Percentiles rank a stretch among this genome's conserved stretches.
phyloP scores from a whole-genome alignment of 768 basidiomycete genomes.

The Rickenella mellea region DNA sequence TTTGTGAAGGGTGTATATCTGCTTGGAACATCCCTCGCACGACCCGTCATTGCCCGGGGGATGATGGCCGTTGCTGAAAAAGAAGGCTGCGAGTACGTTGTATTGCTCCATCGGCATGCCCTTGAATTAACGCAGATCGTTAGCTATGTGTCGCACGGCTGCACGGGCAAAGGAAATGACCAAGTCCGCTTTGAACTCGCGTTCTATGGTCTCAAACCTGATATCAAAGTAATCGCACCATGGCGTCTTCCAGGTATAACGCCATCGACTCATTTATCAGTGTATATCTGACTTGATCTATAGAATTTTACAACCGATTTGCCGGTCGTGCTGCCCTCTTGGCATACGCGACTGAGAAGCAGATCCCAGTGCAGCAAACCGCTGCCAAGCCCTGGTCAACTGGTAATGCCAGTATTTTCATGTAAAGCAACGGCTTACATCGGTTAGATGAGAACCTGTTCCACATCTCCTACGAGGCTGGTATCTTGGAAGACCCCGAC shows the following conservation, averaged over 20 bases:
- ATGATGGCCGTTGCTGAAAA: constrained; percentile 91
- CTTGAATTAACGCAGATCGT: neutral
- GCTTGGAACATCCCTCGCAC: constrained; percentile 93
- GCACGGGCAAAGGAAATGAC: constrained; percentile 99
- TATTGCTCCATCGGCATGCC: neutral
- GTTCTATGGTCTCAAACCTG: constrained; percentile 96
- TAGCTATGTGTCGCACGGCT: constrained; percentile 95
- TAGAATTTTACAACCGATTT: constrained; percentile 96
- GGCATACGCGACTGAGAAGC: constrained; percentile 75
- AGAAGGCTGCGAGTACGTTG: constrained; percentile 89
- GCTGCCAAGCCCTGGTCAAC: constrained; percentile 98
- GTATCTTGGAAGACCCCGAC: constrained; percentile 96
- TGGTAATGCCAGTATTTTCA: too few relatives aligned
- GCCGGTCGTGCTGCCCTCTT: constrained; percentile 92
- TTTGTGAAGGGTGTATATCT: constrained; percentile 78
- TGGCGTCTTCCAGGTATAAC: constrained; percentile 86
- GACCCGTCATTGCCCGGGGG: constrained; percentile 96
- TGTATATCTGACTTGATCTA: neutral
- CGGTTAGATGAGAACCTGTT: constrained; percentile 98
- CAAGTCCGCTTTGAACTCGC: constrained; percentile 99
- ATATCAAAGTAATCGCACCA: constrained; percentile 97
- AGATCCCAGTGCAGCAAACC: constrained; percentile 92
- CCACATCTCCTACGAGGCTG: constrained; percentile 99
- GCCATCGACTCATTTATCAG: neutral
- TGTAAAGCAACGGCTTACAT: too few relatives aligned